Base-by-base conservation (phyloP, 2,329 filamentous ascomycete species). In the Torrubiellomyces zombiae region DNA sequence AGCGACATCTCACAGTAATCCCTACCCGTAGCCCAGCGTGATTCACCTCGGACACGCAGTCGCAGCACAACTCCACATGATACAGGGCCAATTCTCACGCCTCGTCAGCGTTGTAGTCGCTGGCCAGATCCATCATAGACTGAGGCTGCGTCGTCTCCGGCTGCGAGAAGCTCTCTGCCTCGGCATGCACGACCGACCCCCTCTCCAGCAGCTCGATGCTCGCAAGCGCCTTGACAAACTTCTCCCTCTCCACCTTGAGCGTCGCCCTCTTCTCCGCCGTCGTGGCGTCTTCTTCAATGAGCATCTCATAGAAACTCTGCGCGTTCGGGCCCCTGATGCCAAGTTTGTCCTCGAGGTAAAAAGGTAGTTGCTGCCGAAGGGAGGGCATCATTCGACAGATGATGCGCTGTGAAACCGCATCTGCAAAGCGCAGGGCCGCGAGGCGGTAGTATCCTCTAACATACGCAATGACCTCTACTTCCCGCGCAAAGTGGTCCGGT, bases 381-480 rank as follows among this genome's bases (percentile, higher is more conserved):
- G 48, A 42, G 0, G 61, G 60, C 5, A 67, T 51, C 40, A 64
- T 51, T 4, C 58, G 55, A 7, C 57, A 59, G 8, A 58, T 52
- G 27, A 66, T 45, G 23, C 58, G 51, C 14, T 65, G 51, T 2
- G 55, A 48, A 6, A 58, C 50, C 3, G 50, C 44, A 28, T 83
- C 75, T 1, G 69, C 57, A 36, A 81, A 76, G 2, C 75, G 63
- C 17, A 59, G 50, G 0, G 68, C 63, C 0, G 77, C 75, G 4
- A 75, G 63, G 23, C 67, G 58, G 39, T 83, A 83, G 43, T 82
- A 83, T 0, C 65, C 74, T 0, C 73, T 56, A 21, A 79, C 60
- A 4, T 69, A 68, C 0, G 70, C 59, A 0, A 76, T 63, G 0
- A 76, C 65, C 7, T 61, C 54, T 1, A 83, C 45, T 39, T 81